Conservation (phyloP, 345 rosid species). For the Lepidium aucheri region DNA sequence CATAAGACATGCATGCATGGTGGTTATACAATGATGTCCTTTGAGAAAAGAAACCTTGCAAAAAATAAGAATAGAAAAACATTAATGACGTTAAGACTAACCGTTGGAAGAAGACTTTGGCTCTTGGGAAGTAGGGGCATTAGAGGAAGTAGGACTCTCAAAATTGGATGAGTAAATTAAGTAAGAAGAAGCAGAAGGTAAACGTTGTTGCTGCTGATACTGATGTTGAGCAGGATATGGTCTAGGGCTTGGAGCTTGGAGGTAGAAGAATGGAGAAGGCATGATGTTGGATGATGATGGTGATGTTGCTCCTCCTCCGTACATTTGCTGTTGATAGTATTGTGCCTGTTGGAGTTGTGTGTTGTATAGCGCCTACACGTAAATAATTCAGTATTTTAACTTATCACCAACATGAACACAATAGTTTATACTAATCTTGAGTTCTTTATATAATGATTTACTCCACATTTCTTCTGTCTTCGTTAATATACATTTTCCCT, state of each 20-base stretch:
- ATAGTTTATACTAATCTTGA: neutral
- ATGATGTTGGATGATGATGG: constrained; percentile 29
- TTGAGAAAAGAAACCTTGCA: neutral
- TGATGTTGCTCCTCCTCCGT: constrained; percentile 37
- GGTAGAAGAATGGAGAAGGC: constrained; percentile 26
- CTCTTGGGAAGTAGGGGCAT: constrained; percentile 15
- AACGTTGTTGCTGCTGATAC: constrained; percentile 12
- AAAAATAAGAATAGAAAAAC: neutral
- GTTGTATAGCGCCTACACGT: constrained; percentile 53
- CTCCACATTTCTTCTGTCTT: neutral
- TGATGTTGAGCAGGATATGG: constrained; percentile 14
- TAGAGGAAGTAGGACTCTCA: constrained; percentile 12
- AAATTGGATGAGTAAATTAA: constrained; percentile 17
- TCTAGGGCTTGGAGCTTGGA: constrained; percentile 30
- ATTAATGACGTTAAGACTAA: neutral
- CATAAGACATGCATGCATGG: constrained; percentile 5
- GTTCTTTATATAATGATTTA: neutral
- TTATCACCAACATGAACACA: neutral
- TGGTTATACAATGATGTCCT: neutral
- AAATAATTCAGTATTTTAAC: neutral
- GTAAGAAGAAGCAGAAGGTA: constrained; percentile 26
- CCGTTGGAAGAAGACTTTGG: constrained; percentile 23
- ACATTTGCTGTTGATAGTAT: constrained; percentile 59
- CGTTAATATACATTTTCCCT: no score
- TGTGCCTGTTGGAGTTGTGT: constrained; percentile 61